A percentile compares a stretch with the other conserved stretches of the same genome.
Evolutionary conservation across 805 yeast genomes (phyloP).

Genomic region (Cyberlindnera xylosilytica): DNA sequence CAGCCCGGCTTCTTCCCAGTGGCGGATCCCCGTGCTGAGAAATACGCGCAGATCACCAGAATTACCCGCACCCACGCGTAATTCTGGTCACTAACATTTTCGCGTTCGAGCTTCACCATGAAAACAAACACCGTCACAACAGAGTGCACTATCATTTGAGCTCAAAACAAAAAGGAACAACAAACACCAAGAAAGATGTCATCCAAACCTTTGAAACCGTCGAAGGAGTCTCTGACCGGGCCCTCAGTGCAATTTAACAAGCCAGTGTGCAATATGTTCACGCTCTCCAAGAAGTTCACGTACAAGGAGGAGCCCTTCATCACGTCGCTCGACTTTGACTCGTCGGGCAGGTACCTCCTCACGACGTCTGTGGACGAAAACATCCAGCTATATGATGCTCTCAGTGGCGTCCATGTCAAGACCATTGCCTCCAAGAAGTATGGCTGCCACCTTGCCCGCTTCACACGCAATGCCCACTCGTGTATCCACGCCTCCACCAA

Average conservation of each 20-base stretch:
- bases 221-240: too few relatives aligned
- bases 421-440: conserved; percentile 83
- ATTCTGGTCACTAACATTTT: too few relatives aligned
- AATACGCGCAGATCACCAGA: too few relatives aligned
- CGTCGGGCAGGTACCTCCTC: conserved; percentile 72
- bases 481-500: conserved; percentile 84
- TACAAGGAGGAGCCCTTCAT: conserved; percentile 46
- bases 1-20: too few relatives aligned
- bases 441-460: conserved; percentile 84
- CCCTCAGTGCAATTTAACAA: conserved; percentile 5
- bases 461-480: conserved; percentile 69
- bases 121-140: too few relatives aligned
- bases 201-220: too few relatives aligned
- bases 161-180: too few relatives aligned
- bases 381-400: conserved; percentile 76
- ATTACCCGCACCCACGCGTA: too few relatives aligned
- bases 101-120: too few relatives aligned
- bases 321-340: conserved; percentile 77
- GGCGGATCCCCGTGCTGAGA: too few relatives aligned
- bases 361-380: conserved; percentile 79
- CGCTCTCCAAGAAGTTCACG: conserved; percentile 47
- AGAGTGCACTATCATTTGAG: too few relatives aligned
- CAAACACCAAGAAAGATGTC: too few relatives aligned
- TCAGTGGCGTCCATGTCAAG: conserved; percentile 63
- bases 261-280: conserved; percentile 22